phyloP scores from a whole-genome alignment of 345 rosid genomes.

The Salix udensis region DNA sequence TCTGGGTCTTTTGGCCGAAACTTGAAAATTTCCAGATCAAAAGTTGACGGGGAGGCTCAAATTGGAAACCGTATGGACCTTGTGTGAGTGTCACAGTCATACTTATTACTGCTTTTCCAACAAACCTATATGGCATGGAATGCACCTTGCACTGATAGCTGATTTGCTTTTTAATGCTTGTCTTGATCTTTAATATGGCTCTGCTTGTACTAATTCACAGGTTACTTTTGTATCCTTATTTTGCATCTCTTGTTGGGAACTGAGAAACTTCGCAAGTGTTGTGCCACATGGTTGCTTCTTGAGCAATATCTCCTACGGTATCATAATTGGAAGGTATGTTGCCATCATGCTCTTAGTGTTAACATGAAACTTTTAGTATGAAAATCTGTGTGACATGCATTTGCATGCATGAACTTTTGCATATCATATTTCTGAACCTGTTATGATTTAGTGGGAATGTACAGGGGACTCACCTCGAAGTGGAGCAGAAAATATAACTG shows the following conservation, averaged over 20 bases:
- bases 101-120: conserved; percentile 15
- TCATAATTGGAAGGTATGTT: conserved; percentile 84
- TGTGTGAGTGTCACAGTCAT: conserved; percentile 64
- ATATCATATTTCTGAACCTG: conserved; percentile 26
- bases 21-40: conserved; percentile 41
- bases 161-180: conserved; percentile 16
- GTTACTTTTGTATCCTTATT: conserved; percentile 85
- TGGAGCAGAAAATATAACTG: conserved; percentile 40
- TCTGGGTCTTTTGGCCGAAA: conserved; percentile 49
- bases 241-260: conserved; percentile 90
- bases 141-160: not conserved
- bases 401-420: not conserved
- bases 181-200: not conserved
- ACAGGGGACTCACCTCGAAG: conserved; percentile 63
- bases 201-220: conserved; percentile 34
- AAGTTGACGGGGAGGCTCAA: conserved; percentile 49
- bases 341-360: conserved; percentile 5
- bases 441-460: conserved; percentile 82
- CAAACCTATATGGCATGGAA: conserved; percentile 3
- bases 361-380: conserved; percentile 13
- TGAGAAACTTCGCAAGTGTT: conserved; percentile 85
- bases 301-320: conserved; percentile 81
- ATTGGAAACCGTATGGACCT: conserved; percentile 83
- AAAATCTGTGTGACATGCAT: conserved; percentile 4
- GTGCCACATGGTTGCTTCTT: conserved; percentile 94